Base-by-base conservation (phyloP, 768 basidiomycete genomes). In the Serpula lacrymans region DNA sequence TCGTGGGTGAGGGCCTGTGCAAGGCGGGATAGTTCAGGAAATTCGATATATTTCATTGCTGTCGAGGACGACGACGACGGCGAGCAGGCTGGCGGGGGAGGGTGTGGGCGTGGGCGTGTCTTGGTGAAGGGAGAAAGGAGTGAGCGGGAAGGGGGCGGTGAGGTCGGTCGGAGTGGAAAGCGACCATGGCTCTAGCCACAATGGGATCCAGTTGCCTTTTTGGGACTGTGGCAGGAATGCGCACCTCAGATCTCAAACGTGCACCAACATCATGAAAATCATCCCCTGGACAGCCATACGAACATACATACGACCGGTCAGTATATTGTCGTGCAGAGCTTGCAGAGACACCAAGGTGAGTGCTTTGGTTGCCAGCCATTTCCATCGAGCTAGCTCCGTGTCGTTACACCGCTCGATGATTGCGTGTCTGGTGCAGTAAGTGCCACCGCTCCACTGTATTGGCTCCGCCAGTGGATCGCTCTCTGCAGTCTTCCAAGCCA, bases 31-130 rank as follows among this genome's bases (percentile, higher is more conserved):
- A 94, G 72, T 31, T 83, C 78, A n/a, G 88, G 86, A 37, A 76
- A 74, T 56, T 93, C 87, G 51, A 94, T 84, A 69, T 83, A 93
- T 67, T 94, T 94, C 92, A 95, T 94, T 25, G 34, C 5, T 12
- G 49, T 39, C 33, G 30, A 6, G 5, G 13, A 25, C 21, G 14
- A 21, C 23, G 35, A 22, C 26, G 5, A 11, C 30, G 17, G 5
- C 11, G 18, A 27, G 20, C n/a, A 25, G 33, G 34, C 14, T 21
- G 42, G 16, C 8, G 46, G 16, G 1, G 11, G 34, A 18, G 23
- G 27, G 8, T 25, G 42, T 28, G 21, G 21, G 13, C 30, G 27
- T 10, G 5, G 36, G 7, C 27, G 26, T 20, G 20, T 20, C 28
- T 21, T 25, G 38, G 37, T 28, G 13, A 27, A 29, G 39, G 23